phyloP scores from a whole-genome alignment of 192 early-diverging fungal genomes.

The Coemansia sp. region DNA sequence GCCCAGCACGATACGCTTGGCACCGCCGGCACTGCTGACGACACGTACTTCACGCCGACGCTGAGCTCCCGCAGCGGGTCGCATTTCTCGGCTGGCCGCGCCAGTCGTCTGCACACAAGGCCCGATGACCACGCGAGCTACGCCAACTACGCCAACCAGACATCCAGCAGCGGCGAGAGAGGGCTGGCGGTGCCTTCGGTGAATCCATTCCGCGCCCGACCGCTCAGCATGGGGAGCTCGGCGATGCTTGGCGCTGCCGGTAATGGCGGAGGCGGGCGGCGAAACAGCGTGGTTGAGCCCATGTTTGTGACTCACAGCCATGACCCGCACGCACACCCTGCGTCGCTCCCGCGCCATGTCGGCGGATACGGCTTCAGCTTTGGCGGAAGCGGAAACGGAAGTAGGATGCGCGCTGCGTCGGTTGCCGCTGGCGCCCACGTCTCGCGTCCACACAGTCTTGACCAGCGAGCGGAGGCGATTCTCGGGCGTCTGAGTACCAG shows the following conservation, averaged over 20 bases:
- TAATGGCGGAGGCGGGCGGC: slow-evolving; percentile 2
- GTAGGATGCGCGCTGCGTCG: neutral
- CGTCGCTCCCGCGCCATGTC: neutral
- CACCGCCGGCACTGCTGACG: slow-evolving; percentile 24
- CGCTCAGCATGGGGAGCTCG: slow-evolving; percentile 40
- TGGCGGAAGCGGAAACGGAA: slow-evolving; percentile 14
- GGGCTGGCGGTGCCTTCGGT: slow-evolving; percentile 31
- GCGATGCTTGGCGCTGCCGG: slow-evolving; percentile 14
- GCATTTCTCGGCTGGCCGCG: slow-evolving; percentile 18
- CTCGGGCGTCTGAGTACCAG: slow-evolving; percentile 26
- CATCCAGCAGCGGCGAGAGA: slow-evolving; percentile 12
- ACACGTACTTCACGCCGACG: slow-evolving; percentile 48
- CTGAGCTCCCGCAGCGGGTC: slow-evolving; percentile 49
- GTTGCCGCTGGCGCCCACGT: neutral
- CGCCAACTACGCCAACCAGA: slow-evolving; percentile 1
- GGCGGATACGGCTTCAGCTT: neutral
- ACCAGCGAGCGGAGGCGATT: slow-evolving; percentile 20
- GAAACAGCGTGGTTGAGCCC: neutral
- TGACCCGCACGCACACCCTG: neutral
- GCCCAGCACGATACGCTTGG: slow-evolving; percentile 8
- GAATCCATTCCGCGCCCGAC: slow-evolving; percentile 43
- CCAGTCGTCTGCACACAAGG: neutral
- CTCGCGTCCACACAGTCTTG: slow-evolving; percentile 27
- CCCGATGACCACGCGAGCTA: slow-evolving; percentile 2
- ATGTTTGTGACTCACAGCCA: neutral